Evolutionary conservation across 2,329 filamentous ascomycete genomes (phyloP).

Genomic region (Knufia petricola): DNA sequence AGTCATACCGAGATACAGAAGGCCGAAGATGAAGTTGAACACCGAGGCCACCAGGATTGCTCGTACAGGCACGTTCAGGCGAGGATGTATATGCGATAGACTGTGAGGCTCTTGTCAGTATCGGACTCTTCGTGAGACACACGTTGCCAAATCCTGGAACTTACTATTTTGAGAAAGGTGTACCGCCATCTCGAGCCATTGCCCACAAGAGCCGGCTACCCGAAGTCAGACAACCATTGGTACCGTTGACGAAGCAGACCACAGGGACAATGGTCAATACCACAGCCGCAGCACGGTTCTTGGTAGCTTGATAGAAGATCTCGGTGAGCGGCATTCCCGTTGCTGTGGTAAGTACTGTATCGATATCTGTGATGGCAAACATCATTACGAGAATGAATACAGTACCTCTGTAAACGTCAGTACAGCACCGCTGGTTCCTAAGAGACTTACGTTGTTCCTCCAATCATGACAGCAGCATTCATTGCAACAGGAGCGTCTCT

Average conservation of each 20-base stretch:
- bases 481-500: no score
- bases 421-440: slow-evolving; percentile 56
- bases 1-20: no score
- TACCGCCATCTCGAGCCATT: slow-evolving; percentile 57
- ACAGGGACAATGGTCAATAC: slow-evolving; percentile 50
- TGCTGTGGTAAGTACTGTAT: slow-evolving; percentile 45
- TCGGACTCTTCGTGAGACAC: no score
- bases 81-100: no score
- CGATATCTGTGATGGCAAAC: slow-evolving; percentile 39
- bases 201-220: slow-evolving; percentile 57
- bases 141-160: slow-evolving; percentile 41
- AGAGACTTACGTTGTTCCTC: no score
- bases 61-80: slow-evolving; percentile 43
- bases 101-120: no score
- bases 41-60: slow-evolving; percentile 46
- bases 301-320: slow-evolving; percentile 54
- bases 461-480: no score
- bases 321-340: slow-evolving; percentile 52
- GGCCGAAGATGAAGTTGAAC: slow-evolving; percentile 46
- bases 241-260: slow-evolving; percentile 40
- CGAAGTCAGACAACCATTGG: slow-evolving; percentile 56
- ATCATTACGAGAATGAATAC: slow-evolving; percentile 54
- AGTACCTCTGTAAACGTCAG: slow-evolving; percentile 52
- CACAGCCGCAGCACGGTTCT: slow-evolving; percentile 50
- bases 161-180: slow-evolving; percentile 48